Base-by-base conservation (phyloP, 352 stramenopile species). In the Phytopythium helicoides region DNA sequence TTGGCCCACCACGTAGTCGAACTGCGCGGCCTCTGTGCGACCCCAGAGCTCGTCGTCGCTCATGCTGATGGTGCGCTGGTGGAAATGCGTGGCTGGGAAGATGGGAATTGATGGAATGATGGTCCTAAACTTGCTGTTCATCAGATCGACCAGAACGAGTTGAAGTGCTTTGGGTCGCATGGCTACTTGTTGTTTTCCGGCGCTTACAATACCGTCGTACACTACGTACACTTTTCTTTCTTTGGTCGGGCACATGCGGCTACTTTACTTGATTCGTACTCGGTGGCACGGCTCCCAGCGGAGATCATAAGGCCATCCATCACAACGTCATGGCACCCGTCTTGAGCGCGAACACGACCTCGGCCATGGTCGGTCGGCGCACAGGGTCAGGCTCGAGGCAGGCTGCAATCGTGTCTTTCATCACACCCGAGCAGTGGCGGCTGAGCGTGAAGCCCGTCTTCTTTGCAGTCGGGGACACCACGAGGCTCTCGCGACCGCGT, bases 391-490 rank as follows among this genome's bases (percentile, higher is more conserved):
- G 71, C 36, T 86, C 72, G 9, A 91, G 51, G 47, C 81, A 91
- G 4, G 71, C 77, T 9, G 59, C 57, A 36, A 91, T 87, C 22
- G 83, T 68, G 25, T 86, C 60, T 52, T 87, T 83, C 69, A 89
- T 84, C 22, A 86, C 64, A 1, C 56, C 62, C 19, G 81, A 88
- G 47, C 81, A 91, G 42, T 76, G 62, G 25, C 37, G 39, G 47
- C 69, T 85, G 22, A 89, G 60, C 18, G 60, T 61, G 55, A 89
- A 89, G 35, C 78, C 77, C 36, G 66, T 81, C 47, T 66, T 73
- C 51, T 64, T 68, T 3, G 60, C 57, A 22, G 62, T 79, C 3
- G 73, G 66, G 4, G 69, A 75, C 21, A 81, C 52, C 34, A 35
- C 53, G 10, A 53, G 47, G 23, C 73, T 63, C 44, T 73, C 59